Percentiles rank a stretch among this genome's conserved stretches.
phyloP scores from a whole-genome alignment of 331 rosid genomes.

The Pyracantha coccinea region DNA sequence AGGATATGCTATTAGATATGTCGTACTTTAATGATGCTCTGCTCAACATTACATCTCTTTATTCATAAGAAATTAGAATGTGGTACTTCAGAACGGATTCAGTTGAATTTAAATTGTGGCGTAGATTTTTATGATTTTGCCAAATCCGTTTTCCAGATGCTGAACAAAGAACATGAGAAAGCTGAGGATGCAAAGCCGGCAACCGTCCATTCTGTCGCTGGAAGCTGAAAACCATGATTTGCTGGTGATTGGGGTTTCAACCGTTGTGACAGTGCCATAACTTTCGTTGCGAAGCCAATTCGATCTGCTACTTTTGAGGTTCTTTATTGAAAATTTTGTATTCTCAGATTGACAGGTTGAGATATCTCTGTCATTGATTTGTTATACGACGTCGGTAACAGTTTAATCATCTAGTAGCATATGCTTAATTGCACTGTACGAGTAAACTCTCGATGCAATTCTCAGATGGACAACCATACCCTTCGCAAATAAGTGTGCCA shows the following conservation, averaged over 20 bases:
- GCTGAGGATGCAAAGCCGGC: conserved; percentile 50
- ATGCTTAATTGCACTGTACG: too few species aligned
- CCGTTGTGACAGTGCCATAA: background rate
- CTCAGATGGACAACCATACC: background rate
- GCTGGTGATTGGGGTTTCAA: background rate
- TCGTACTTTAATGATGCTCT: too few species aligned
- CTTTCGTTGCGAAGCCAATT: background rate
- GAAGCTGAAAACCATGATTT: conserved; percentile 15
- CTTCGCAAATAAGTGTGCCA: background rate
- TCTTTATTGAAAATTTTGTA: conserved; percentile 6
- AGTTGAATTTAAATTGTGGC: too few species aligned
- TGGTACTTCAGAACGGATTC: background rate
- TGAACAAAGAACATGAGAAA: conserved; percentile 54
- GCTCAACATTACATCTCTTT: background rate
- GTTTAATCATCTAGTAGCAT: too few species aligned
- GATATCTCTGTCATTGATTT: background rate
- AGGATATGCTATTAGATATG: background rate
- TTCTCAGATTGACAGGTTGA: background rate
- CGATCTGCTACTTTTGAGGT: conserved; percentile 4
- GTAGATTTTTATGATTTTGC: background rate
- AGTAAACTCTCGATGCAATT: background rate
- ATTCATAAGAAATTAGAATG: background rate
- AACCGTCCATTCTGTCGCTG: conserved; percentile 9
- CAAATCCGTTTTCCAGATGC: conserved; percentile 29
- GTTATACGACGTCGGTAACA: background rate